Evolutionary conservation across 805 yeast genomes (phyloP), one percentile per base, ranked within the genome.

Genomic region (Lipomyces kockii): DNA sequence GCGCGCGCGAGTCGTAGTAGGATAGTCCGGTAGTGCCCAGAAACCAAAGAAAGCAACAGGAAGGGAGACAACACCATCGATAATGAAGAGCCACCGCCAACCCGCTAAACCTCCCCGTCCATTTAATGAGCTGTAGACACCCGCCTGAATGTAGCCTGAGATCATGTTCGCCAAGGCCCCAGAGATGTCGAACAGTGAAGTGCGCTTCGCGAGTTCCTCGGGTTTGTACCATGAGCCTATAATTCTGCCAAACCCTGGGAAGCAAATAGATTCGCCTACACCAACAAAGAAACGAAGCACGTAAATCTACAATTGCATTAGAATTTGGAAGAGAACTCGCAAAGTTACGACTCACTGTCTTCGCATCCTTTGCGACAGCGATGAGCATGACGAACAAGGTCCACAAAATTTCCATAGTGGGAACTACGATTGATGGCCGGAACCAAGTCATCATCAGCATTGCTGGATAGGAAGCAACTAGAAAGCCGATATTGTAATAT

Each of bases 211-310:
- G 64, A 86, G 80, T 77, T 88, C 89, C 62, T 80, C 79, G 61
- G 86, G 82, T 71, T 81, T 81, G 76, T 85, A 85, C 83, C 84
- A 87, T 29, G 85, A 81, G 20, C 90, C 91, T 67, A 76, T 56
- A 53, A 74, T 58, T 35, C 60, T 69, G 49, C 66, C 67, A 27
- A 76, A 72, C 0, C 77, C 86, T 4, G 92, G 89, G 78, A 85
- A 82, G 72, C 81, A 84, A n/a, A 87, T 86, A 3, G 90, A 85
- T 75, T 91, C 95, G 75, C 87, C 86, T 0, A 86, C 84, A 54
- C 89, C 92, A 66, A 88, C 82, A 58, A 89, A 81, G 73, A 89
- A 89, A 62, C 94, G 79, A 51, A 87, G 76, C 0, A 84, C 91
- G 74, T 86, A 84, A 32, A 90, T 78, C 59, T 79, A 20, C 27